Evolutionary conservation across 306 rosid genomes (phyloP), one percentile per base, ranked within the genome.

Genomic region (Spatholobus suberectus): DNA sequence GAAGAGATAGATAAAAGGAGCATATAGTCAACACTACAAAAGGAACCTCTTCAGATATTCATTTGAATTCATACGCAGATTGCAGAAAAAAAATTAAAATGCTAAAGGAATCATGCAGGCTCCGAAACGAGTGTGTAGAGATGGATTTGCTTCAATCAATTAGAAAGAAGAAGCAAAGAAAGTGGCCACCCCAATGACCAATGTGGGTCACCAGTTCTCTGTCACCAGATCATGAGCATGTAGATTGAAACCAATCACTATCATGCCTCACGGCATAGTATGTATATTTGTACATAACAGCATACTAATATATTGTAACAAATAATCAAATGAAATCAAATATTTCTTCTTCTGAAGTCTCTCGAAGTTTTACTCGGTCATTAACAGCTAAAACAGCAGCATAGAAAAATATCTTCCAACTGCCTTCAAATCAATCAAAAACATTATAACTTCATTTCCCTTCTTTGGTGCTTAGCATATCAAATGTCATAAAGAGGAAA

Each of bases 201-300:
- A 34, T 78, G 88, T 78, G 88, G 88, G 85, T 82, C 90, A 87
- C 70, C 54, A 58, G 70, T 73, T 54, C 82, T 81, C 77, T 84
- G 88, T 84, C 90, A 81, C 88, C 82, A 85, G 88, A 84, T 67
- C 86, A 74, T 84, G 80, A 87, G 34, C 82, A 41, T 78, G 73
- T 61, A 73, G 80, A 81, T 82, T 87, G 76, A 75, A 78, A 77
- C 86, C 80, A 82, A 84, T 85, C 78, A 78, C 82, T 68, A 73
- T 47, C 82, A 87, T 87, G 82, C 77, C 57, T 78, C 86, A 77
- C 84, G 29, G 29, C 80, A 40, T 55, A 29, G 17, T 14, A 75
- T 66, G 4, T 59, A 72, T 63, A 63, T 27, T 5, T 15, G 58
- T 29, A 69, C 10, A 21, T 7, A 11, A 13, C 29, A 65, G 15